Percentiles rank a stretch among this genome's conserved stretches.
Evolutionary conservation across 768 basidiomycete genomes (phyloP).

Genomic region (Rhodotorula toruloides): DNA sequence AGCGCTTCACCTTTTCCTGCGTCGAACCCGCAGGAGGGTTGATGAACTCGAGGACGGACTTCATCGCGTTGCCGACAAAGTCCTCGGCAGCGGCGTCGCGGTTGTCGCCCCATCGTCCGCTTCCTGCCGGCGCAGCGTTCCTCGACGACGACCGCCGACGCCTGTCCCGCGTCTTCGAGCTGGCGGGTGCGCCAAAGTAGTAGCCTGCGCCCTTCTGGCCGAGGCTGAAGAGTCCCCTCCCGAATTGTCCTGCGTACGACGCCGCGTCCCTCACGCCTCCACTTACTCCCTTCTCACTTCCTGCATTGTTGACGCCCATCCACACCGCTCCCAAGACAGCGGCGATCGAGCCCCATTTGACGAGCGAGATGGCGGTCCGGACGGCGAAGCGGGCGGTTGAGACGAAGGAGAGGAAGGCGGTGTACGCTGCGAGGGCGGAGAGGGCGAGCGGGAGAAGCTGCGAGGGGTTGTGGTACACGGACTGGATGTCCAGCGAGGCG

Average conservation of each 20-base stretch:
- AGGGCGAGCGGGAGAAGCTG: constrained; percentile 35
- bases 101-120: neutral
- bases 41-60: constrained; percentile 5
- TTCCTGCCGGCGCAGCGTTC: constrained; percentile 3
- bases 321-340: constrained; percentile 7
- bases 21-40: neutral
- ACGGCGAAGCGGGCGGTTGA: constrained; percentile 25
- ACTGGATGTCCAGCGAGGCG: constrained; percentile 3
- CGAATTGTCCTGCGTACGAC: neutral
- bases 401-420: constrained; percentile 29
- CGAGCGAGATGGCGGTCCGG: constrained; percentile 21
- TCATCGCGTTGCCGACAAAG: constrained; percentile 14
- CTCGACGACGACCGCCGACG: neutral
- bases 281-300: constrained; percentile 19
- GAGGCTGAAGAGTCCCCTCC: constrained; percentile 5
- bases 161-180: neutral
- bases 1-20: neutral
- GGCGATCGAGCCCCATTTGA: constrained; percentile 33
- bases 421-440: constrained; percentile 31
- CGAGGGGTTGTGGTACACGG: constrained; percentile 16
- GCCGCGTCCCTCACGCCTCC: constrained; percentile 19
- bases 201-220: constrained; percentile 17
- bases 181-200: constrained; percentile 5
- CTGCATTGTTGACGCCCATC: constrained; percentile 9
- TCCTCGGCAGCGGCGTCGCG: constrained; percentile 20